phyloP scores from a whole-genome alignment of 768 basidiomycete species.

The Mycena crocata region DNA sequence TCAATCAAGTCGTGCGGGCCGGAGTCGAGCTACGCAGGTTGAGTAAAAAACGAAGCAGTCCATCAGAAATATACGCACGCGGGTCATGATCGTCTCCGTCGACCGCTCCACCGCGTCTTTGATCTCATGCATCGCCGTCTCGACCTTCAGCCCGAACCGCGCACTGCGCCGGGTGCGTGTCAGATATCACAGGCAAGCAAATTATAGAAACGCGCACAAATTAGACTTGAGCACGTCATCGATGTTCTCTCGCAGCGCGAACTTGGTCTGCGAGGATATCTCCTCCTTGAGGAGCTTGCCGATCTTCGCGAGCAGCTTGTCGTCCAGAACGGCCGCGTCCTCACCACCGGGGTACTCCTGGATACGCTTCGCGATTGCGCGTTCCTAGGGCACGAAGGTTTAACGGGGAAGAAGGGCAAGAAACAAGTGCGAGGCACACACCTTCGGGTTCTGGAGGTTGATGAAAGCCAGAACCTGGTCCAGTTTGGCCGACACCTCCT shows the following conservation, averaged over 20 bases:
- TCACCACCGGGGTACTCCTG: constrained; percentile 14
- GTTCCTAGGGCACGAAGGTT: neutral
- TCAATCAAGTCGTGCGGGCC: constrained; percentile 30
- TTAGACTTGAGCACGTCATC: constrained; percentile 13
- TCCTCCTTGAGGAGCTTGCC: constrained; percentile 3
- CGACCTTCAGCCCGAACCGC: constrained; percentile 11
- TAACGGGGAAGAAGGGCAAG: neutral
- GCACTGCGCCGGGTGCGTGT: neutral
- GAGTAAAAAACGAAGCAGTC: neutral
- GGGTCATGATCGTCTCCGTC: constrained; percentile 14
- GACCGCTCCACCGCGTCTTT: constrained; percentile 8
- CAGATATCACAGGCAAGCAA: too few relatives aligned
- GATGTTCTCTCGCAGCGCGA: constrained; percentile 12
- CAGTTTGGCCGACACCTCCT: constrained; percentile 4
- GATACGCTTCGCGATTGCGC: neutral
- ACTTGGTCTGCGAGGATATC: constrained; percentile 1
- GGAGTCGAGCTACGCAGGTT: constrained; percentile 21
- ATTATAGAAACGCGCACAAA: neutral
- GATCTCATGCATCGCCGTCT: constrained; percentile 16
- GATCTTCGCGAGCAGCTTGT: constrained; percentile 16
- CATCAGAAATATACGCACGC: neutral
- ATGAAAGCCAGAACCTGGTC: constrained; percentile 17
- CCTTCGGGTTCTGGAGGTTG: constrained; percentile 13
- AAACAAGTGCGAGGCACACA: neutral
- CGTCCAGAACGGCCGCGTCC: constrained; percentile 6